Percentiles rank a stretch among this genome's conserved stretches.
phyloP scores from a whole-genome alignment of 1,139 yeast genomes.

The Hanseniaspora sp. region DNA sequence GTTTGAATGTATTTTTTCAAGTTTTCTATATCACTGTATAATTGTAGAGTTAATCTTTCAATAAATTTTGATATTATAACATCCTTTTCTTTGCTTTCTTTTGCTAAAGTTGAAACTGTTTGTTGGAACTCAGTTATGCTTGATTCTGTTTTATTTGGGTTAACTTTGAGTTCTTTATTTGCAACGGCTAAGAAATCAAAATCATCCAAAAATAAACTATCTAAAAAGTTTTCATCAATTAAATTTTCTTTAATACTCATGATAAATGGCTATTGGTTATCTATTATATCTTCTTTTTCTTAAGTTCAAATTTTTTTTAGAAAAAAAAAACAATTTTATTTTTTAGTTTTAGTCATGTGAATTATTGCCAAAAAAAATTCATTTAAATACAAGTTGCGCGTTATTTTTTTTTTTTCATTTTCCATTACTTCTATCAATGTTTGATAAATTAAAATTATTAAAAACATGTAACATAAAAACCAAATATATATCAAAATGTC shows the following conservation, averaged over 20 bases:
- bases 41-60: not conserved
- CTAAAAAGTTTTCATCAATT: not conserved
- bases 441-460: too few species aligned
- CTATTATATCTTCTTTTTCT: not conserved
- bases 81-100: not conserved
- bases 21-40: not conserved
- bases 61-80: not conserved
- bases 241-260: not conserved
- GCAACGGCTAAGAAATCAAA: not conserved
- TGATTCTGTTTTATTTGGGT: not conserved
- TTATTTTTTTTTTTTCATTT: too few species aligned
- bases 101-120: not conserved
- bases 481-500: slow-evolving; percentile 26
- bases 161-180: not conserved
- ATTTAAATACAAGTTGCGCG: too few species aligned
- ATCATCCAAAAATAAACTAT: not conserved
- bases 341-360: too few species aligned
- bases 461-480: too few species aligned
- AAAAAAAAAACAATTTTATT: too few species aligned
- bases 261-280: not conserved
- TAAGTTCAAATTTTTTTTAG: too few species aligned
- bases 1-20: not conserved
- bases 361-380: too few species aligned
- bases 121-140: not conserved
- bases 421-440: too few species aligned